Base-by-base conservation (phyloP, 192 early-diverging fungal genomes). In the Coemansia sp. region DNA sequence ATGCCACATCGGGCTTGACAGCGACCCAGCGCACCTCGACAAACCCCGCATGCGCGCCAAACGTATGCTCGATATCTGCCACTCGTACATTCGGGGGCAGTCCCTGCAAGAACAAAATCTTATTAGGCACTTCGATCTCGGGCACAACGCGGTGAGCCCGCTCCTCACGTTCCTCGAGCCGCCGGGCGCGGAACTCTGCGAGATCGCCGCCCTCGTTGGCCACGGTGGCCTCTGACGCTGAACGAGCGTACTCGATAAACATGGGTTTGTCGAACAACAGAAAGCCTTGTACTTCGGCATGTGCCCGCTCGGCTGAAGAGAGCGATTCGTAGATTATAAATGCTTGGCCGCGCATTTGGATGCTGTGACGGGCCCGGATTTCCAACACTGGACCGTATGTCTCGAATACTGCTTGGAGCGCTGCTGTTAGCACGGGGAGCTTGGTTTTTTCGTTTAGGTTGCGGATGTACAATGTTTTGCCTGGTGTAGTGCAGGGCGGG, bases 11-110 rank as follows among this genome's bases (percentile, higher is more conserved):
- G 65, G 87, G 89, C 70, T 93, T 94, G 67, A 91, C 89, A 6
- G 92, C 89, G 9, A 99, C 91, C 67, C 92, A 85, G 78, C 97
- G 94, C 25, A 98, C 93, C 85, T 99, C 97, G 62, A 91, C 93
- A 86, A 95, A 94, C 6, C 95, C 95, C 47, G 90, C 87, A 71
- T 87, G 89, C 52, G 74, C 83, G 21, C 48, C 55, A 67, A 78
- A 75, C 9, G 59, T 58, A 21, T 31, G 85, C 68, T 90, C 82
- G 74, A 98, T 97, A 27, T 87, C 82, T 8, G 77, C 71, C 56
- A 88, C 87, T 2, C 86, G 84, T 9, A 89, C 85, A 31, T 88
- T 90, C 14, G 84, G 52, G 1, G 94, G 91, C 16, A 99, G 65
- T 50, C 91, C 89, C 74, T 98, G 92, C 53, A 99, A 74, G 79